Evolutionary conservation across 805 yeast species (phyloP).

Genomic region (Nakazawaea peltata): DNA sequence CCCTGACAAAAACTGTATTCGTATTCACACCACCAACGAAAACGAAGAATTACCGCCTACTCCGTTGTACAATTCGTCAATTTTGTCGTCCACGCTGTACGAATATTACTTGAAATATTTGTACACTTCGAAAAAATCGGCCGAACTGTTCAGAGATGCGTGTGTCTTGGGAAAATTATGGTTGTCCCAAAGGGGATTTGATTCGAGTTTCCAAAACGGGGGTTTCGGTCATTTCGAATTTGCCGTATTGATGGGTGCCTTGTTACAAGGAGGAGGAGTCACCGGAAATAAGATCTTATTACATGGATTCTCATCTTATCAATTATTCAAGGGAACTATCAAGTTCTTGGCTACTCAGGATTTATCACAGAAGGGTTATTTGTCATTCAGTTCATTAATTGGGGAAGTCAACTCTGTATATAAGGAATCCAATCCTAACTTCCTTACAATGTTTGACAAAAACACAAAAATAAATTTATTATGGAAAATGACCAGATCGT

Average conservation of each 20-base stretch:
- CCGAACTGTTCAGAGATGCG: conserved; percentile 84
- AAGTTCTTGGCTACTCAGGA: conserved; percentile 79
- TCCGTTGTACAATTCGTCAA: conserved; percentile 77
- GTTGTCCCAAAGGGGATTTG: conserved; percentile 82
- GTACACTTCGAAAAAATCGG: conserved; percentile 64
- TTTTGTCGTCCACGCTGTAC: conserved; percentile 61
- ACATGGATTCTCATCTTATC: conserved; percentile 89
- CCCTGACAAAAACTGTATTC: conserved; percentile 75
- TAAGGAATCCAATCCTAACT: conserved; percentile 52
- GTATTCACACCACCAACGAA: conserved; percentile 42
- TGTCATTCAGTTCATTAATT: conserved; percentile 53
- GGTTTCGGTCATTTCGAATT: conserved; percentile 95
- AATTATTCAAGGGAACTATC: conserved; percentile 83
- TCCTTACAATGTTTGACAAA: conserved; percentile 73
- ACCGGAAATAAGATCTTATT: conserved; percentile 69
- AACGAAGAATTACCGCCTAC: conserved; percentile 55
- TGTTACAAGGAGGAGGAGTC: conserved; percentile 76
- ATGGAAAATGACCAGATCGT: conserved; percentile 69
- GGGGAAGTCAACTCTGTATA: conserved; percentile 40
- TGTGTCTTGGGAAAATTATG: conserved; percentile 81
- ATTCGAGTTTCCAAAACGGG: conserved; percentile 47
- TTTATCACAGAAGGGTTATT: conserved; percentile 50
- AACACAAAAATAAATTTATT: conserved; percentile 69
- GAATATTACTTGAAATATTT: conserved; percentile 67
- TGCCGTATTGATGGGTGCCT: conserved; percentile 68